phyloP scores from a whole-genome alignment of 805 yeast species.

The Candida berthetii region DNA sequence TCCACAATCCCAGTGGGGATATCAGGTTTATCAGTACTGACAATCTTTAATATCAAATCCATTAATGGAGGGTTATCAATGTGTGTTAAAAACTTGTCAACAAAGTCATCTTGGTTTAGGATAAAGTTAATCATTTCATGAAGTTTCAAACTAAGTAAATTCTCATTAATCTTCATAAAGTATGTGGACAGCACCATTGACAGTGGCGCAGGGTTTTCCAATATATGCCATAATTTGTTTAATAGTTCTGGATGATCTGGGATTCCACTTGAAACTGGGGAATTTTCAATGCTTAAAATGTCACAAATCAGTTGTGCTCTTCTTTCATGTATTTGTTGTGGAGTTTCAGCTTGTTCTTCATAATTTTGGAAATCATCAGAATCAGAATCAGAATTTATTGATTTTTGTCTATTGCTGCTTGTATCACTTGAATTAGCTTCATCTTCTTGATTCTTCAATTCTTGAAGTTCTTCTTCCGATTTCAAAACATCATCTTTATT shows the following conservation, averaged over 20 bases:
- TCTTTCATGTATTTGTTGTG: constrained; percentile 29
- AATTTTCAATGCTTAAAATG: constrained; percentile 83
- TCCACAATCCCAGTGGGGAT: constrained; percentile 84
- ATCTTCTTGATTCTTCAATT: constrained; percentile 12
- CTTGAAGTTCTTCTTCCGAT: constrained; percentile 6
- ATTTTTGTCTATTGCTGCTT: constrained; percentile 14
- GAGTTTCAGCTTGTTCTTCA: constrained; percentile 26
- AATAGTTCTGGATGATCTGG: constrained; percentile 67
- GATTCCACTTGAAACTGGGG: constrained; percentile 89
- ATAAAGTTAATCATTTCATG: constrained; percentile 72
- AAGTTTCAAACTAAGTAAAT: constrained; percentile 81
- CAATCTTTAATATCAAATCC: constrained; percentile 85
- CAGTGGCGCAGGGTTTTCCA: constrained; percentile 62
- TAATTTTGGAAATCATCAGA: constrained; percentile 16
- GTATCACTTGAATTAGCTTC: constrained; percentile 16
- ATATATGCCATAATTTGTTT: constrained; percentile 70
- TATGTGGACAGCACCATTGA: constrained; percentile 77
- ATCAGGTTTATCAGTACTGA: constrained; percentile 90
- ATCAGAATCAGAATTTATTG: constrained; percentile 24
- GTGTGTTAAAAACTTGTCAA: constrained; percentile 75
- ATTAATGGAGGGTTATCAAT: constrained; percentile 90
- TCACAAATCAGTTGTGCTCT: constrained; percentile 78
- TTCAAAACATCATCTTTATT: constrained; percentile 16
- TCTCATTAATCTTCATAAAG: constrained; percentile 89
- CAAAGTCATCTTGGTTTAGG: constrained; percentile 60